Evolutionary conservation across 345 rosid genomes (phyloP), one percentile per base, ranked within the genome.

Genomic region (Clausena lansium): DNA sequence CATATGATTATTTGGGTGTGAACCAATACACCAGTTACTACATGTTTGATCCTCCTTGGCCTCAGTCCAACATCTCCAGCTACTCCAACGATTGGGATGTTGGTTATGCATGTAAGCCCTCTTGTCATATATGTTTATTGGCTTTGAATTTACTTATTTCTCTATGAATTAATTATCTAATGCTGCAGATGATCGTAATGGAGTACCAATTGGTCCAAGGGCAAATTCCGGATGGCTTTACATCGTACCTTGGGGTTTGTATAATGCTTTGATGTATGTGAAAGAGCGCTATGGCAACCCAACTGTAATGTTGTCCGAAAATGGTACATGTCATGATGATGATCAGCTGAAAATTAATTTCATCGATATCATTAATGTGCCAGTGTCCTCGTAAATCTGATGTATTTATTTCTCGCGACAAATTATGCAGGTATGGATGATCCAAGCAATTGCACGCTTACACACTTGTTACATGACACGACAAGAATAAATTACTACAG

Each of bases 221-320:
- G 92, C 87, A 33, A 66, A 91, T 76, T 89, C 92, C 6, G 50
- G 25, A 28, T 91, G 95, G 95, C 89, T 91, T 19, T 89, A 89
- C 50, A 71, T 81, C 17, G 95, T 89, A 47, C 93, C 93, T 27
- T 88, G 93, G 93, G 93, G 93, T 4, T 74, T 89, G 78, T 87
- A 86, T 76, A 89, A 83, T 72, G 77, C 88, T 4, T 57, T 89
- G 36, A 80, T 78, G 22, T 91, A 89, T 57, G 73, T 89, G 6
- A 91, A 91, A 81, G 92, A 91, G 75, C 80, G 65, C 2, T 91
- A 91, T 20, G 83, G 84, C 28, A 88, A 89, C 27, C 87, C 87
- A 1, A 78, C 67, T 2, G 69, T 91, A 28, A 77, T 89, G 32
- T 24, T 91, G n/a, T 80, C 95, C 0, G 92, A 89, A 87, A 89